A percentile compares a stretch with the other conserved stretches of the same genome.
Conservation (phyloP, 257 asterid genomes). For the Parsonsia alboflavescens region DNA sequence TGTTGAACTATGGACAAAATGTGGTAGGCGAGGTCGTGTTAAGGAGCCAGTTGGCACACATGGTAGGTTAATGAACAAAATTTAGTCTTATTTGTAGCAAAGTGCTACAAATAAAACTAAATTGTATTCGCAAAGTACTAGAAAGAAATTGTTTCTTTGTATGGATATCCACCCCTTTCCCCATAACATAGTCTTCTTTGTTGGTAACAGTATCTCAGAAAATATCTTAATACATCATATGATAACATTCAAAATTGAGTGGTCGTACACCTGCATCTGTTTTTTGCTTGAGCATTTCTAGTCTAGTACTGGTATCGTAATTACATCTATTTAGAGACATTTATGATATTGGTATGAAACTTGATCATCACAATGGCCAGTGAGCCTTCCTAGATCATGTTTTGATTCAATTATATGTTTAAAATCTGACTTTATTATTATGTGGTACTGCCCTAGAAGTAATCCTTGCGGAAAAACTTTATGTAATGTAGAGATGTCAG, state of each 20-base stretch:
- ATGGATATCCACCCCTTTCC: background rate
- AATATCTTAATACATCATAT: background rate
- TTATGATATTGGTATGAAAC: background rate
- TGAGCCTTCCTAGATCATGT: background rate
- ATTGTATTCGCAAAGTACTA: background rate
- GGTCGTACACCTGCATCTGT: background rate
- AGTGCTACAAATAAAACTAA: too few species aligned
- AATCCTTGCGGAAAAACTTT: background rate
- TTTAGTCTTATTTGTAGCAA: background rate
- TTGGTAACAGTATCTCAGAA: background rate
- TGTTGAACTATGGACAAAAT: slow-evolving; percentile 85
- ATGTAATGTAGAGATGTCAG: too few species aligned
- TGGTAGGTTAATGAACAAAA: slow-evolving; percentile 43
- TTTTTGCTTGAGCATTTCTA: background rate
- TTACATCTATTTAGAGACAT: too few species aligned
- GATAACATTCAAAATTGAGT: background rate
- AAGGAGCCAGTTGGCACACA: slow-evolving; percentile 99
- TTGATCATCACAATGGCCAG: background rate
- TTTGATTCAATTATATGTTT: background rate
- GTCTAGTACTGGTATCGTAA: background rate
- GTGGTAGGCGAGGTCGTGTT: slow-evolving; percentile 92
- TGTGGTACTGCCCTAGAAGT: background rate
- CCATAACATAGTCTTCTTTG: background rate
- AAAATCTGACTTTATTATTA: too few species aligned
- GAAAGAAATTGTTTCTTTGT: background rate